Evolutionary conservation across 176 grass and related monocot genomes (phyloP).

Genomic region (Oryza officinalis): DNA sequence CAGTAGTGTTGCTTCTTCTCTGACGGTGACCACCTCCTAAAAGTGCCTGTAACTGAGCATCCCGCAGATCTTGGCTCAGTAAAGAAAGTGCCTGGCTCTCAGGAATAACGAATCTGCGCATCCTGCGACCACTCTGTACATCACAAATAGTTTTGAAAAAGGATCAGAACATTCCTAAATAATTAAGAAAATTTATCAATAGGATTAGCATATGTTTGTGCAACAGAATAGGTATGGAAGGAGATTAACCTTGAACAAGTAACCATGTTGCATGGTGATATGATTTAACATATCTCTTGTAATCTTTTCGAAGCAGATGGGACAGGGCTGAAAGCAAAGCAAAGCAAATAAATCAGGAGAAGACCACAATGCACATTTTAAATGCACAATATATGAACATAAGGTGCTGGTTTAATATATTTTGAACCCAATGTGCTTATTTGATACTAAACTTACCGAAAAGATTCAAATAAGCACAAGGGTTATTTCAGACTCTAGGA

Average conservation of each 20-base stretch:
- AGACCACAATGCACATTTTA: neutral
- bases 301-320: constrained; percentile 90
- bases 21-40: constrained; percentile 63
- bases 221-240: neutral
- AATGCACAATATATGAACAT: neutral
- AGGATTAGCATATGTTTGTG: neutral
- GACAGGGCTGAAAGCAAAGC: constrained; percentile 72
- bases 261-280: constrained; percentile 85
- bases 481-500: neutral
- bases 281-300: constrained; percentile 97
- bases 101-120: constrained; percentile 71
- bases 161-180: constrained; percentile 24
- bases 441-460: neutral
- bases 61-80: constrained; percentile 69
- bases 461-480: neutral
- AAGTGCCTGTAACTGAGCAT: constrained; percentile 82
- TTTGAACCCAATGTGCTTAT: neutral
- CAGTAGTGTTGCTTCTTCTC: constrained; percentile 39
- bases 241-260: constrained; percentile 82
- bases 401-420: neutral
- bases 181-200: constrained; percentile 3
- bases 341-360: constrained; percentile 29
- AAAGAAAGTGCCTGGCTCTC: constrained; percentile 73
- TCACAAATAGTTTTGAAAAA: constrained; percentile 39
- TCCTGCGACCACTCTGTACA: constrained; percentile 69